Conservation (phyloP, 2,329 filamentous ascomycete genomes). For the Fusarium equiseti region DNA sequence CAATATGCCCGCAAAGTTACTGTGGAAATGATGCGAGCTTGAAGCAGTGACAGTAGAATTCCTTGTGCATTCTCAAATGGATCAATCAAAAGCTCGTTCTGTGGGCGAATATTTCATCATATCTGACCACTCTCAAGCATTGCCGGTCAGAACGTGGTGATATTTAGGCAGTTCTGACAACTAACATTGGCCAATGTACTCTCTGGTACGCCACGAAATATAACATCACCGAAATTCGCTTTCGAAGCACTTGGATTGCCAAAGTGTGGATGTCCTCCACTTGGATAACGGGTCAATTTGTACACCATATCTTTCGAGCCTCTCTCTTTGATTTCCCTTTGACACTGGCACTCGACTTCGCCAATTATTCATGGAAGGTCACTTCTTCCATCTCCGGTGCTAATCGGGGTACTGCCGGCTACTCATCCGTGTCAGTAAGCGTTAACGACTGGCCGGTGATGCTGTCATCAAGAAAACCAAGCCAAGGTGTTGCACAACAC, state of each 20-base stretch:
- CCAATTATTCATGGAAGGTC: conserved; percentile 4
- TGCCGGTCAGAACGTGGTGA: not conserved
- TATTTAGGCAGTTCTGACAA: not conserved
- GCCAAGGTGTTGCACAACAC: conserved; percentile 8
- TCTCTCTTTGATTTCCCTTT: not conserved
- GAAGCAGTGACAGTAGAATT: not conserved
- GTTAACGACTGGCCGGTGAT: not conserved
- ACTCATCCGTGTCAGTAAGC: conserved; percentile 16
- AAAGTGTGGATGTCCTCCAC: not conserved
- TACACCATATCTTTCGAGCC: conserved; percentile 6
- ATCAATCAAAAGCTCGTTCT: not conserved
- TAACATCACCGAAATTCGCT: not conserved
- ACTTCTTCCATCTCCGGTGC: not conserved
- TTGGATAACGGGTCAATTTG: not conserved
- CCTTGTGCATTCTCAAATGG: not conserved
- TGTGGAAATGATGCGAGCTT: not conserved
- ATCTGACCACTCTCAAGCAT: not conserved
- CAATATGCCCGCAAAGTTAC: not conserved
- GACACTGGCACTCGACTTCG: not conserved
- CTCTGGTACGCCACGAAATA: not conserved
- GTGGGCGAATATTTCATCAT: not conserved
- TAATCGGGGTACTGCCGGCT: not conserved
- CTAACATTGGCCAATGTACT: not conserved
- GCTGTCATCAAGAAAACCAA: conserved; percentile 13
- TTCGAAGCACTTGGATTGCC: not conserved